Percentiles rank a stretch among this genome's conserved stretches.
phyloP scores from a whole-genome alignment of 345 rosid species.

The Brassica carinata region DNA sequence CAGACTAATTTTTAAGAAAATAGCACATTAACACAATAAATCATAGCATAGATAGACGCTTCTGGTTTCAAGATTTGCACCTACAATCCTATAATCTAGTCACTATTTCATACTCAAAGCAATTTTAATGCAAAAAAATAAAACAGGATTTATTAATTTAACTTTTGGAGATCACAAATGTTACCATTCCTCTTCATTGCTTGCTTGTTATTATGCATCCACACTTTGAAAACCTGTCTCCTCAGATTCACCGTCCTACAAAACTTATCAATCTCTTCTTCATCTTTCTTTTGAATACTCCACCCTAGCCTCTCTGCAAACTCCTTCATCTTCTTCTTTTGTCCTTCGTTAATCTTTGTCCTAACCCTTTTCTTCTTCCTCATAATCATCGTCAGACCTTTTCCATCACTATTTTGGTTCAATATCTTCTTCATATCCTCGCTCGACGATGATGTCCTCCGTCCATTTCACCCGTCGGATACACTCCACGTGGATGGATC shows the following conservation, averaged over 20 bases:
- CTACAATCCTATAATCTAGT: conserved; percentile 4
- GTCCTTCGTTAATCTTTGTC: conserved; percentile 67
- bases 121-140: neutral
- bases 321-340: conserved; percentile 63
- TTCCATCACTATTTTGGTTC: conserved; percentile 10
- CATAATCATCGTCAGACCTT: conserved; percentile 1
- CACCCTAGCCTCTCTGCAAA: conserved; percentile 62
- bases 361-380: conserved; percentile 56
- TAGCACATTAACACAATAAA: neutral
- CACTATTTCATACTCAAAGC: neutral
- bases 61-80: conserved; percentile 21
- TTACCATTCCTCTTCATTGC: conserved; percentile 56
- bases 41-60: neutral
- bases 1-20: neutral
- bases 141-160: neutral
- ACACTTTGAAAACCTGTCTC: conserved; percentile 67
- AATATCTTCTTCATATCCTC: conserved; percentile 35
- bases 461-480: conserved; percentile 18
- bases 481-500: conserved; percentile 33
- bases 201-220: conserved; percentile 88
- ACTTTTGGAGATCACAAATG: conserved; percentile 28
- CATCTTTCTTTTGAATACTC: conserved; percentile 62
- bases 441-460: conserved; percentile 36
- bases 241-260: conserved; percentile 52
- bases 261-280: conserved; percentile 50